Evolutionary conservation across 2,329 filamentous ascomycete genomes (phyloP).

Genomic region (Fusarium foetens): DNA sequence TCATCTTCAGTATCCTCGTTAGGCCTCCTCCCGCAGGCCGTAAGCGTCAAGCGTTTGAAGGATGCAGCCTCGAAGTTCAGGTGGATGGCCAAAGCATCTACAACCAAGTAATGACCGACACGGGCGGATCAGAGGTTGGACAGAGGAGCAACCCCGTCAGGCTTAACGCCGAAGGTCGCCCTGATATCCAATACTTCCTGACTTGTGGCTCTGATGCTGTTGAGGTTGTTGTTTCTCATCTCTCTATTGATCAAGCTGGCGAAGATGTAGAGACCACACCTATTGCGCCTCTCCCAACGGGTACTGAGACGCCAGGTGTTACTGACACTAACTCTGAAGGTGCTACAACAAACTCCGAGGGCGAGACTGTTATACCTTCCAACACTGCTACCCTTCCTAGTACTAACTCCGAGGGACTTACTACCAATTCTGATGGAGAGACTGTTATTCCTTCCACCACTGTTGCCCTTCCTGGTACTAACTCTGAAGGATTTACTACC

Average conservation of each 20-base stretch:
- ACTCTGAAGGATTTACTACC: neutral
- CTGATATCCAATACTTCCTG: neutral
- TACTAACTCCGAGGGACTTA: neutral
- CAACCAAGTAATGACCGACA: neutral
- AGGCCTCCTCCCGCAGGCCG: neutral
- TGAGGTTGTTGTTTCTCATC: neutral
- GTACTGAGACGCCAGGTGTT: neutral
- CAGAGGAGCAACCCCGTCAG: neutral
- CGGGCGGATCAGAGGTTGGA: neutral
- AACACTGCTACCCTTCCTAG: neutral
- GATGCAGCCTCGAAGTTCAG: slow-evolving; percentile 4
- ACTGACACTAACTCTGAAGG: neutral
- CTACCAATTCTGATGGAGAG: slow-evolving; percentile 1
- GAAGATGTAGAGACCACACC: slow-evolving; percentile 48
- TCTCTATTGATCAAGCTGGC: neutral
- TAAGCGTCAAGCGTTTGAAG: neutral
- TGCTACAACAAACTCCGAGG: neutral
- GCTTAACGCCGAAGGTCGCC: neutral
- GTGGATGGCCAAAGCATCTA: slow-evolving; percentile 1
- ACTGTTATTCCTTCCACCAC: neutral
- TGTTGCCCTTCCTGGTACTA: neutral
- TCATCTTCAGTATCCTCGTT: slow-evolving; percentile 12
- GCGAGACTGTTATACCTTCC: neutral
- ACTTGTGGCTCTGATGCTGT: neutral
- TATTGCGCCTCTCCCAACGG: neutral